These are phyloP conservation scores for Trichoderma pleuroti DNA, from an alignment of 2,329 filamentous ascomycete genomes.

Conservation along the genomic window DNA sequence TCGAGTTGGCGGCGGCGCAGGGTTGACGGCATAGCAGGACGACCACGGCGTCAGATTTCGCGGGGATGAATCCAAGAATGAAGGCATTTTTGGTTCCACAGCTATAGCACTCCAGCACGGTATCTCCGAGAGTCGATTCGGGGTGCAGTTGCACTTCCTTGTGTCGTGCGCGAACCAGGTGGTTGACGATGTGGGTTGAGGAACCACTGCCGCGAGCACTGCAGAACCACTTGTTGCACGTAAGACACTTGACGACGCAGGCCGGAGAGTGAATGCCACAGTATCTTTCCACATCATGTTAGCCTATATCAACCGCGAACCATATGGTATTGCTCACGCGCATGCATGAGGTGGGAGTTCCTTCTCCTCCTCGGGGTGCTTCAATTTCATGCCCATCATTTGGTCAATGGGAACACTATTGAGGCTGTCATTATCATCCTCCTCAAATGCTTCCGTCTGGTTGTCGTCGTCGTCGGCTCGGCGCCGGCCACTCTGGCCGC, in stretches of 20 bases:
- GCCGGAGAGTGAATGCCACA: constrained; percentile 96
- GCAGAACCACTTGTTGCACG: constrained; percentile 98
- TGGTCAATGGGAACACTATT: constrained; percentile 79
- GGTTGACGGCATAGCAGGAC: constrained; percentile 95
- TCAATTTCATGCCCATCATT: constrained; percentile 60
- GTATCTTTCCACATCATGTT: constrained; percentile 57
- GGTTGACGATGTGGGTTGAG: constrained; percentile 97
- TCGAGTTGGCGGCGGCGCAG: constrained; percentile 89
- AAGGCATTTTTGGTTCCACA: constrained; percentile 99
- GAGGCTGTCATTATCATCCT: constrained; percentile 73
- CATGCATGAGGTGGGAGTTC: constrained; percentile 92
- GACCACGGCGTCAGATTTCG: constrained; percentile 97
- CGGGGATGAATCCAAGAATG: constrained; percentile 93
- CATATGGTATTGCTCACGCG: constrained; percentile 63
- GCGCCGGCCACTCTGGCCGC: constrained; percentile 59
- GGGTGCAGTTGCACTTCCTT: constrained; percentile 98
- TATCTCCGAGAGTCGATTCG: constrained; percentile 88
- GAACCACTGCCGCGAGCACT: constrained; percentile 94
- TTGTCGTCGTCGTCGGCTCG: constrained; percentile 87
- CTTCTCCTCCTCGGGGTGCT: constrained; percentile 70
- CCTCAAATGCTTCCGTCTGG: constrained; percentile 75
- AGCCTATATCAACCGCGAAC: constrained; percentile 21
- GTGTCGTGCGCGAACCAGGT: constrained; percentile 92
- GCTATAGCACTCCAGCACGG: constrained; percentile 97
- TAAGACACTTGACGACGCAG: constrained; percentile 92